phyloP scores from a whole-genome alignment of 2,329 filamentous ascomycete species.

The Daldinia sp. region DNA sequence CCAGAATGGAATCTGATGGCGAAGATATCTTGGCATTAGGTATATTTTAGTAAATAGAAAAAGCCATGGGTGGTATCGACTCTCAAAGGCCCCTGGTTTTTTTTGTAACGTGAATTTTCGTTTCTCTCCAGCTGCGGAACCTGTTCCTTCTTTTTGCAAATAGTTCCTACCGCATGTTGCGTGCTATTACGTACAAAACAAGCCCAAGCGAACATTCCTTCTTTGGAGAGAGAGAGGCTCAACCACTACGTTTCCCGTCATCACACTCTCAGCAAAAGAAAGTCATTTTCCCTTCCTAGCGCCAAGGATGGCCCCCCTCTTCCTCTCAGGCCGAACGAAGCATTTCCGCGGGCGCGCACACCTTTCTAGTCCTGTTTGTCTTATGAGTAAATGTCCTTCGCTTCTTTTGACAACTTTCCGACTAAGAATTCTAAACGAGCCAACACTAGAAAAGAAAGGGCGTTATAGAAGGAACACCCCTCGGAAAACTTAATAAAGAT shows the following conservation, averaged over 20 bases:
- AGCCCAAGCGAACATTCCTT: slow-evolving; percentile 37
- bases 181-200: slow-evolving; percentile 51
- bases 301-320: slow-evolving; percentile 36
- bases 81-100: slow-evolving; percentile 21
- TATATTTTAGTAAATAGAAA: slow-evolving; percentile 41
- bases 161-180: slow-evolving; percentile 32
- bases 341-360: slow-evolving; percentile 42
- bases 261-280: slow-evolving; percentile 25
- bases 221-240: slow-evolving; percentile 30
- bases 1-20: slow-evolving; percentile 33
- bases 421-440: slow-evolving; percentile 9
- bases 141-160: slow-evolving; percentile 32
- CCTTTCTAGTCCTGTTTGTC: slow-evolving; percentile 12
- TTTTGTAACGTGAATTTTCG: slow-evolving; percentile 18
- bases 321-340: slow-evolving; percentile 28
- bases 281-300: slow-evolving; percentile 26
- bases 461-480: slow-evolving; percentile 4
- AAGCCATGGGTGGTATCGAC: slow-evolving; percentile 36
- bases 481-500: slow-evolving; percentile 8
- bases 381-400: slow-evolving; percentile 19
- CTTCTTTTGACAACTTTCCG: slow-evolving; percentile 6
- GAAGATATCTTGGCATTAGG: slow-evolving; percentile 43
- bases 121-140: slow-evolving; percentile 14
- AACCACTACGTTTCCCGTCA: slow-evolving; percentile 38
- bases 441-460: slow-evolving; percentile 27